Evolutionary conservation across 129 eudicot species (phyloP), one percentile per base, ranked within the genome.

Genomic region (Mikania micrantha): DNA sequence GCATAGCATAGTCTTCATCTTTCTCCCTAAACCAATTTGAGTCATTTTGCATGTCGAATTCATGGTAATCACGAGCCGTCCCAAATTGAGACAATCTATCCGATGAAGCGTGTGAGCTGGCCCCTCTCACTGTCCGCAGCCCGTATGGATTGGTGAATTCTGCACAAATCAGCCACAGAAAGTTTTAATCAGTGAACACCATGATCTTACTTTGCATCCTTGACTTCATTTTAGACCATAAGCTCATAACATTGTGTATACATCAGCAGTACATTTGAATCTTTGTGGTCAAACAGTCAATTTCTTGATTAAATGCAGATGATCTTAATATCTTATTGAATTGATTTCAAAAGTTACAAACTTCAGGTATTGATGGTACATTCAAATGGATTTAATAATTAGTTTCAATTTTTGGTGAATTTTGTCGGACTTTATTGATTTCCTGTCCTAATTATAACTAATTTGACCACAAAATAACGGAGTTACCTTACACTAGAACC

Each of bases 71-170:
- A 36, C 96, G 83, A 24, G 99, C 99, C 1, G 99, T 93, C 4
- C 90, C 99, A 28, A 93, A 93, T 70, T 93, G 96, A 40, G 98
- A 88, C 76, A 88, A 64, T 63, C 86, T 79, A 62, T 93, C 98
- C 2, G 96, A 88, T 64, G 98, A 93, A 66, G 90, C 74, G 28
- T 79, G 88, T 22, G 99, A 89, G 76, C 81, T 81, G 41, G 85
- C 86, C 49, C 74, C 66, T 35, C 70, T 78, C 4, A 67, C 17
- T 38, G 82, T 80, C 39, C 45, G 79, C 69, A 70, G 64, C 41
- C 92, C 99, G 34, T 89, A 93, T 4, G 99, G 96, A 72, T 93
- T 93, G 28, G 95, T 84, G 45, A 93, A 93, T 20, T 93, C 99
- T 93, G 81, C 47, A 74, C 20, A 62, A 44, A 34, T 3, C 28